A percentile compares a stretch with the other conserved stretches of the same genome.
Evolutionary conservation across 2,329 filamentous ascomycete species (phyloP).

Genomic region (Hypoxylon sp.): DNA sequence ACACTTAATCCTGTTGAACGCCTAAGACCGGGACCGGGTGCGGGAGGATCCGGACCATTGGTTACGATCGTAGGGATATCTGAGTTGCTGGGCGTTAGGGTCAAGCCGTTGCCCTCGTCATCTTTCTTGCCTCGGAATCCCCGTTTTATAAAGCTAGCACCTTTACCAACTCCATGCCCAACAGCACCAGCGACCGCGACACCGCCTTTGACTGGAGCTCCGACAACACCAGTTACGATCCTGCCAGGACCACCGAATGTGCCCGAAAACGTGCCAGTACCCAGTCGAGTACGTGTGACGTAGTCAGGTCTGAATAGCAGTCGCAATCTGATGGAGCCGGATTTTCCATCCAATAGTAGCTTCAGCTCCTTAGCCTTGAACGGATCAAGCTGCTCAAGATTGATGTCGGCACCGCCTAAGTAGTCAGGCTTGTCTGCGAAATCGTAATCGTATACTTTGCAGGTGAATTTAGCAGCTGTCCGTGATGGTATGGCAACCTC

Average conservation of each 20-base stretch:
- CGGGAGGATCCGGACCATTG: conserved; percentile 58
- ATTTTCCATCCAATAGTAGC: conserved; percentile 88
- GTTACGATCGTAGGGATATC: conserved; percentile 63
- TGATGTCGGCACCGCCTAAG: conserved; percentile 82
- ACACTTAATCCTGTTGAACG: conserved; percentile 59
- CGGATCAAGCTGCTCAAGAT: conserved; percentile 85
- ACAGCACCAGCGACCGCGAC: conserved; percentile 80
- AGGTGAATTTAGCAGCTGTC: conserved; percentile 85
- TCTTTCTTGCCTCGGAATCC: conserved; percentile 83
- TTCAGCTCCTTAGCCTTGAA: conserved; percentile 84
- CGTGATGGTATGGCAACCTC: conserved; percentile 86
- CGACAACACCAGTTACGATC: conserved; percentile 84
- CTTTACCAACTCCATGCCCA: conserved; percentile 86
- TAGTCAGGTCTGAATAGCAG: conserved; percentile 95
- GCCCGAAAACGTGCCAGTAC: conserved; percentile 92
- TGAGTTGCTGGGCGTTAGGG: conserved; percentile 57
- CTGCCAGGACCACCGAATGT: conserved; percentile 90
- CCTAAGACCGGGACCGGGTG: conserved; percentile 58
- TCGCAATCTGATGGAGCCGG: conserved; percentile 84
- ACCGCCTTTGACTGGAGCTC: conserved; percentile 94
- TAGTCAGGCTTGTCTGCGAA: conserved; percentile 96
- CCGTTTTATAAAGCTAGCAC: conserved; percentile 90
- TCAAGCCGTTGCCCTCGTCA: conserved; percentile 66
- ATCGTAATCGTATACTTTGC: conserved; percentile 94
- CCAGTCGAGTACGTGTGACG: conserved; percentile 86